Evolutionary conservation across 163 green algal genomes (phyloP), one percentile per base, ranked within the genome.

Genomic region (Scenedesmus sp.): DNA sequence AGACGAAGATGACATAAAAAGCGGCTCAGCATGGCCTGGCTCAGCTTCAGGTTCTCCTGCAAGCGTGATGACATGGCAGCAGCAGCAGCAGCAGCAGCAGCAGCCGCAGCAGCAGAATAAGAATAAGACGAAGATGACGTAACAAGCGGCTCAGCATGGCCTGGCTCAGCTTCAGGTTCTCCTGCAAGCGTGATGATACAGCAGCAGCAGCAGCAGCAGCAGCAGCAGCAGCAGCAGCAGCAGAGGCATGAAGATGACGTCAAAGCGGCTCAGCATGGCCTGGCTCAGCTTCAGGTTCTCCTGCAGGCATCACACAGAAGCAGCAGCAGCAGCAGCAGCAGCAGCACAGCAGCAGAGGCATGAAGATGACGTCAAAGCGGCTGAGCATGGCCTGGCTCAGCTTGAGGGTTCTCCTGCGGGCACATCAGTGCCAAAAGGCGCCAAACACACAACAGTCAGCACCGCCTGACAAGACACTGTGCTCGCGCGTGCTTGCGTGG

Each of bases 351-450:
- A 46, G 34, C 88, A 99, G 85, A 79, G 99, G 93, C 18, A 99
- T 91, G 93, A 99, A 99, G 74, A 98, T 95, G 10, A 99, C 94
- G 95, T 99, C 98, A 91, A 99, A 99, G 83, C 98, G 95, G 86
- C 95, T 98, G 70, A 99, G 95, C 93, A 99, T 96, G 12, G 97
- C 94, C 23, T 94, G 84, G 86, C 91, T 96, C 90, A 99, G 95
- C 89, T 97, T 98, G 57, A 99, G 34, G 87, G 95, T 99, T 99
- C 93, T 99, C 96, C 70, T 95, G 89, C 56, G 97, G 52, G 62
- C 10, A 70, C 13, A 12, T 15, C 62, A 46, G 34, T 46, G 34
- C 34, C 34, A 46, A 46, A 46, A 46, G 34, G 34, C 34, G 34
- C 34, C 34, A 46, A 46, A 46, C 34, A 46, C 34, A 46, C 34